These are phyloP conservation scores for Porodaedalea pini DNA, from an alignment of 1,284 basidiomycete genomes.

Conservation along the genomic window DNA sequence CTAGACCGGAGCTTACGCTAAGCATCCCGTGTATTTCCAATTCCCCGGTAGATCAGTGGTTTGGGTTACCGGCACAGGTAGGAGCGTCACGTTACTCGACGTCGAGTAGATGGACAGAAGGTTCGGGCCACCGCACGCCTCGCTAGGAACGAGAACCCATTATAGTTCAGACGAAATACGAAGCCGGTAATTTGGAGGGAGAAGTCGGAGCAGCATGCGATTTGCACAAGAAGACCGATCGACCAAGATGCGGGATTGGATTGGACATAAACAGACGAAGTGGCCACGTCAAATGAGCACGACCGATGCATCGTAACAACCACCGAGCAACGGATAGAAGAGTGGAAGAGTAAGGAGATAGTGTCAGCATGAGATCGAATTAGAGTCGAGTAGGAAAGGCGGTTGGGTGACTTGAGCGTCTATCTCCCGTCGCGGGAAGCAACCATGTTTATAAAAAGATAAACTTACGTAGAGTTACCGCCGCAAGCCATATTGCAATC, in stretches of 20 bases:
- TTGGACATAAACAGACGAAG: background rate
- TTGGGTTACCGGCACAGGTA: slow-evolving; percentile 56
- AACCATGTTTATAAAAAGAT: slow-evolving; percentile 7
- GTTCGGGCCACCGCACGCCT: slow-evolving; percentile 68
- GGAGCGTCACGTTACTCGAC: slow-evolving; percentile 44
- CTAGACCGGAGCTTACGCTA: slow-evolving; percentile 44
- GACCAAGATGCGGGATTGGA: background rate
- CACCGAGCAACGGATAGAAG: background rate
- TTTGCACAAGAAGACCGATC: background rate
- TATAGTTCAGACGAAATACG: background rate
- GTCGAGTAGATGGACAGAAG: slow-evolving; percentile 67
- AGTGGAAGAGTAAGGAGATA: background rate
- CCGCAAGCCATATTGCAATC: slow-evolving; percentile 67
- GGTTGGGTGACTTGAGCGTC: background rate
- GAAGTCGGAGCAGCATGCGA: background rate
- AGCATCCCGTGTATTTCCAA: slow-evolving; percentile 64
- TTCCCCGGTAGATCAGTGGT: slow-evolving; percentile 55
- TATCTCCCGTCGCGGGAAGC: slow-evolving; percentile 10
- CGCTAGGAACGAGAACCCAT: slow-evolving; percentile 33
- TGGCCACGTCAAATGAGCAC: background rate
- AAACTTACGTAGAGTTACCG: slow-evolving; percentile 56
- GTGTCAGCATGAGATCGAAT: background rate
- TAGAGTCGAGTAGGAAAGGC: background rate
- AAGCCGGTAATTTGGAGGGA: background rate
- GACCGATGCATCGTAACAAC: background rate